Conservation (phyloP, 73 alveolate genomes). For the Tetrahymena thermophila region DNA sequence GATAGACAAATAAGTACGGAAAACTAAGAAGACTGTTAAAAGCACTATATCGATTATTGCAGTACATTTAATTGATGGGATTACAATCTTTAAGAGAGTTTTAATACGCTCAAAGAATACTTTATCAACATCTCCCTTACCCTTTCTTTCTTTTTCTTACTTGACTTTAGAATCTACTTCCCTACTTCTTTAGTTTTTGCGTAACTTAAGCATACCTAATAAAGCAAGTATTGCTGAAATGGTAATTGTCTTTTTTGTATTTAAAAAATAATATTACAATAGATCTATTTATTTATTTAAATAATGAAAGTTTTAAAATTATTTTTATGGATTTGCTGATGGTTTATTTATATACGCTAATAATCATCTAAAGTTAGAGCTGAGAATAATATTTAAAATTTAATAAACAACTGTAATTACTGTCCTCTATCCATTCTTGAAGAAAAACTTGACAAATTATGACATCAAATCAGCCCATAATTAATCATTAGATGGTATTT, state of each 20-base stretch:
- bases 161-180: neutral
- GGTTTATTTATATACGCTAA: neutral
- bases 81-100: conserved; percentile 56
- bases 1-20: conserved; percentile 75
- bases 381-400: neutral
- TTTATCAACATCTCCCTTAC: conserved; percentile 73
- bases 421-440: neutral
- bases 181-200: neutral
- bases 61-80: conserved; percentile 56
- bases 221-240: neutral
- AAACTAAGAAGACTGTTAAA: conserved; percentile 52
- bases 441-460: neutral
- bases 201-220: neutral
- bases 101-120: conserved; percentile 55
- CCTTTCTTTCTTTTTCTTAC: conserved; percentile 10
- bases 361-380: neutral
- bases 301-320: neutral
- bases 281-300: neutral
- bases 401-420: neutral
- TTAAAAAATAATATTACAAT: neutral
- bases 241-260: neutral
- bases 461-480: neutral
- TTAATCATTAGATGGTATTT: neutral
- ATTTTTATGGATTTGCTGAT: neutral
- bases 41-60: conserved; percentile 52